Conservation (phyloP, 2,329 filamentous ascomycete species). For the Trichophyton mentagrophytes region DNA sequence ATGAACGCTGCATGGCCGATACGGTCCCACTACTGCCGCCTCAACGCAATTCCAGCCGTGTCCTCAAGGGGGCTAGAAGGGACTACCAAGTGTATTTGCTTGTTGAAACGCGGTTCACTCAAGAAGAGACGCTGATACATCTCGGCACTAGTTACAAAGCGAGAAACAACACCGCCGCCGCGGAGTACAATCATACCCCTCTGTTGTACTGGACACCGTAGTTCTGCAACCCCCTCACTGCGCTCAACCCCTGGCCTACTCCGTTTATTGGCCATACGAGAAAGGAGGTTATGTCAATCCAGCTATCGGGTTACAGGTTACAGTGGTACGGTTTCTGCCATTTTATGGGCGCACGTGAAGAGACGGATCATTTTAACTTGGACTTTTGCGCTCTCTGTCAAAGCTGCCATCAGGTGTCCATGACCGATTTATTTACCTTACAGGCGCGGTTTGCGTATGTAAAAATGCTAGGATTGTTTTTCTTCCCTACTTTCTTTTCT, state of each 20-base stretch:
- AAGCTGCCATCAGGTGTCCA: background rate
- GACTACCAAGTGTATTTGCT: background rate
- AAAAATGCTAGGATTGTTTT: background rate
- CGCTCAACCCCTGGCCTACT: background rate
- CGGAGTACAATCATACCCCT: background rate
- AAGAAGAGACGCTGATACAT: background rate
- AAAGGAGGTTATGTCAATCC: background rate
- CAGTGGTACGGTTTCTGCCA: background rate
- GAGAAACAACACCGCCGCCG: background rate
- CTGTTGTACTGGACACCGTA: background rate
- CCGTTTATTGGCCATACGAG: background rate
- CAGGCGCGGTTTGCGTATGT: background rate
- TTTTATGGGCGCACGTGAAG: background rate
- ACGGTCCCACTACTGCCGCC: background rate
- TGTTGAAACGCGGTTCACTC: background rate
- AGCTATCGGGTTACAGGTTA: background rate
- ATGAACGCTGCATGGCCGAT: background rate
- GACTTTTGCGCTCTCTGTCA: background rate
- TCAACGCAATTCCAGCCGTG: background rate
- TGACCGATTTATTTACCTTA: background rate
- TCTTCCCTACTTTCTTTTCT: too few species aligned
- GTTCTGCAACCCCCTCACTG: background rate
- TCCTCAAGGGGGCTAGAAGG: background rate
- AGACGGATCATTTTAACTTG: constrained; percentile 1
- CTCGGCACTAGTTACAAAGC: background rate